phyloP scores from a whole-genome alignment of 495 filamentous ascomycete species.

The Penicilliopsis zonata region DNA sequence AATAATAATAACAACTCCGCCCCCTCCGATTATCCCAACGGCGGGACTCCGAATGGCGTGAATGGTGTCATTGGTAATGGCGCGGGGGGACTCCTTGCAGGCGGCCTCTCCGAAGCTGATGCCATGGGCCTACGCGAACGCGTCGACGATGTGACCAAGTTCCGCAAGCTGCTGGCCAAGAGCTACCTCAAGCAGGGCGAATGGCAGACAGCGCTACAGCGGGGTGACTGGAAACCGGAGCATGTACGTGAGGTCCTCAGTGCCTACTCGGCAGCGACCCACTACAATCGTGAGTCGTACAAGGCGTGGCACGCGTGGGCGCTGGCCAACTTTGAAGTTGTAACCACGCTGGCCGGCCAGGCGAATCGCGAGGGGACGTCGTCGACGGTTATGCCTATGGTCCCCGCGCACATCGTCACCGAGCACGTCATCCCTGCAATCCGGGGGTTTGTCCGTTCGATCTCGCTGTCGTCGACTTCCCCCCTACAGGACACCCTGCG shows the following conservation, averaged over 20 bases:
- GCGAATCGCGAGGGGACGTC: constrained; percentile 52
- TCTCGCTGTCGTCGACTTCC: constrained; percentile 78
- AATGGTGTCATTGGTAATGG: constrained; percentile 44
- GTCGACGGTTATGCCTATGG: constrained; percentile 24
- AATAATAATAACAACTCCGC: too few species aligned
- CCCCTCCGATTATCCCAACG: too few species aligned
- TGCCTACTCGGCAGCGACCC: constrained; percentile 81
- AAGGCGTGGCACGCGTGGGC: constrained; percentile 99
- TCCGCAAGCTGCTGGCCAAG: constrained; percentile 72
- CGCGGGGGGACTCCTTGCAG: too few species aligned
- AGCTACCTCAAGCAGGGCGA: constrained; percentile 93
- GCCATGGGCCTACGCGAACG: constrained; percentile 24
- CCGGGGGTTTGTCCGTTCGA: constrained; percentile 89
- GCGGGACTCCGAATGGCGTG: constrained; percentile 44
- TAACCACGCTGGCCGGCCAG: constrained; percentile 59
- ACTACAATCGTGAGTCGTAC: constrained; percentile 87
- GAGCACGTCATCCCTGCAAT: constrained; percentile 92
- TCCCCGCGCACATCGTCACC: constrained; percentile 53
- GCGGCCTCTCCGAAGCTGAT: too few species aligned
- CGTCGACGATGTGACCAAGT: constrained; percentile 30
- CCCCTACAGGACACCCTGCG: constrained; percentile 92
- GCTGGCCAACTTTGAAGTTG: constrained; percentile 96
- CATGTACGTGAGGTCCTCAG: constrained; percentile 57
- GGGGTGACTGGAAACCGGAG: constrained; percentile 75
- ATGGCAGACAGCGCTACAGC: constrained; percentile 75